These are phyloP conservation scores for Solanum dulcamara DNA, from an alignment of 257 asterid genomes.

Conservation along the genomic window DNA sequence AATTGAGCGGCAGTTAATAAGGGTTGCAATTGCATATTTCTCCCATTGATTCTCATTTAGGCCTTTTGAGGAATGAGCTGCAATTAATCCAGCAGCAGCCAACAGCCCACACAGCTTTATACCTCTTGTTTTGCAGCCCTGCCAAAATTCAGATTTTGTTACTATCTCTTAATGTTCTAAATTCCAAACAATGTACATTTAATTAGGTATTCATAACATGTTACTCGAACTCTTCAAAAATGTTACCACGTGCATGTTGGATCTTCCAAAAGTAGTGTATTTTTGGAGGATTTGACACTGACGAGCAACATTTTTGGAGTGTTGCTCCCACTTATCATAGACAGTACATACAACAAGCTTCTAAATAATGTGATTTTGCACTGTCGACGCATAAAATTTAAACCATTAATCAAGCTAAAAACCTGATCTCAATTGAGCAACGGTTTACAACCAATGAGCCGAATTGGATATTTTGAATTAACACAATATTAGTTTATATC, in stretches of 20 bases:
- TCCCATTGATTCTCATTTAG: conserved; percentile 47
- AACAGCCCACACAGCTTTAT: conserved; percentile 43
- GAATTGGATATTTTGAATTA: background rate
- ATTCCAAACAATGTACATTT: background rate
- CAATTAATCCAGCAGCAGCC: conserved; percentile 62
- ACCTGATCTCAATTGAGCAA: background rate
- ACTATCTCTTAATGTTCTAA: background rate
- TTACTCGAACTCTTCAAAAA: background rate
- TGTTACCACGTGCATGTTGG: background rate
- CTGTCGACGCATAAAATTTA: background rate
- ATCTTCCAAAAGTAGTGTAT: background rate
- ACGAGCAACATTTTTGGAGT: background rate
- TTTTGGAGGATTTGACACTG: background rate
- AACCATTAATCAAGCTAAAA: background rate
- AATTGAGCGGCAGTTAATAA: conserved; percentile 65
- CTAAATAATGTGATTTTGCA: background rate
- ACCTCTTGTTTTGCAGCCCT: conserved; percentile 50
- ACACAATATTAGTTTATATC: background rate
- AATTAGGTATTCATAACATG: background rate
- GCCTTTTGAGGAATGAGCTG: conserved; percentile 40
- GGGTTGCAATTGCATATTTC: conserved; percentile 61
- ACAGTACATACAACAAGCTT: background rate
- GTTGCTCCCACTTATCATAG: background rate
- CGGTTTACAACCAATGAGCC: too few species aligned
- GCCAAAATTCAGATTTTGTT: conserved; percentile 3